phyloP scores from a whole-genome alignment of 768 basidiomycete species.

The Boletellus ananas region DNA sequence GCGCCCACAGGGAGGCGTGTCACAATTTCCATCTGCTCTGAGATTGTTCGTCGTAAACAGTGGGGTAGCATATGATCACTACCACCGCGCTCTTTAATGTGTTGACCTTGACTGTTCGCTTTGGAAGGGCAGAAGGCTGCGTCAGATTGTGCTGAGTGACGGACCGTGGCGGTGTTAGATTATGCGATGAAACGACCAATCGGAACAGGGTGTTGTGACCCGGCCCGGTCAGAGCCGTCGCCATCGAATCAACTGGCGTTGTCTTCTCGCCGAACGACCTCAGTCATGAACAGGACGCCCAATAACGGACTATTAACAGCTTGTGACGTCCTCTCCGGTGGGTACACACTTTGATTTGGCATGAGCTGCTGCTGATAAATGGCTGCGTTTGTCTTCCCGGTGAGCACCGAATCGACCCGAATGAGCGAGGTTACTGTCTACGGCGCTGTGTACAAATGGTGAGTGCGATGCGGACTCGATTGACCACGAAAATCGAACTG shows the following conservation, averaged over 20 bases:
- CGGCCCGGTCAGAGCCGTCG: background rate
- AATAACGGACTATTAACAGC: no score
- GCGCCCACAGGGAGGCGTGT: background rate
- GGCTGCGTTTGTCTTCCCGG: no score
- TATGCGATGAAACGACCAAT: background rate
- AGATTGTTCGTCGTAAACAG: background rate
- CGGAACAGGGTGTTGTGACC: background rate
- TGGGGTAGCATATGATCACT: conserved; percentile 1
- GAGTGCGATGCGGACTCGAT: no score
- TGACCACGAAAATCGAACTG: no score
- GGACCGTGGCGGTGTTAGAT: background rate
- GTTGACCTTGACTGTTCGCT: background rate
- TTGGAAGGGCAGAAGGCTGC: background rate
- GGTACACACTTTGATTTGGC: no score
- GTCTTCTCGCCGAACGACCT: no score
- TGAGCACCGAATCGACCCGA: no score
- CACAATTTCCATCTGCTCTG: conserved; percentile 1
- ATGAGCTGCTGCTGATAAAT: no score
- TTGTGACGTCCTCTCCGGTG: no score
- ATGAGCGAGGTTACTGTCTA: no score
- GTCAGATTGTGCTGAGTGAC: background rate
- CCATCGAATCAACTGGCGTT: background rate
- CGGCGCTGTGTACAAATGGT: no score
- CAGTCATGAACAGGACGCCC: no score
- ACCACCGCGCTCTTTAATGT: conserved; percentile 2